Conservation (phyloP, 148 eudicot species). For the Camellia japonica region DNA sequence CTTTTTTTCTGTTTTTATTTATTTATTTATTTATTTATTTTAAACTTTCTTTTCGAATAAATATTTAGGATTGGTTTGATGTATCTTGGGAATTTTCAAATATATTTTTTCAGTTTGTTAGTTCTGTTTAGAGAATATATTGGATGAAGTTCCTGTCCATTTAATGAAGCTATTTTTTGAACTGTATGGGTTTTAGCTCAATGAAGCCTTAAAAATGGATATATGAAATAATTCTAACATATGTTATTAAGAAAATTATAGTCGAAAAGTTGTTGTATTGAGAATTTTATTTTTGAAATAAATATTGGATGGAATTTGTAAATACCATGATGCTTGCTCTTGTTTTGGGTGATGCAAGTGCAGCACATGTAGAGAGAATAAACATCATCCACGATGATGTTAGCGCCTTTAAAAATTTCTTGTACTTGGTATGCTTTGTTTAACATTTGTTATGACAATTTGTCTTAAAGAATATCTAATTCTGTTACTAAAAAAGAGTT, state of each 20-base stretch:
- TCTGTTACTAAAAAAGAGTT: neutral
- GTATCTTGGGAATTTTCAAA: too few relatives aligned
- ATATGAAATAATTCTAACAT: neutral
- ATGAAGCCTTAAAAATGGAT: neutral
- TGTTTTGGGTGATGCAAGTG: neutral
- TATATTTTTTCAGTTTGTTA: neutral
- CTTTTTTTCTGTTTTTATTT: too few relatives aligned
- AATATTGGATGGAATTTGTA: neutral
- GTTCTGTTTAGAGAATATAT: neutral
- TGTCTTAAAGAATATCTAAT: neutral
- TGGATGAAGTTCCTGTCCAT: neutral
- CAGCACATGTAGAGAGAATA: neutral
- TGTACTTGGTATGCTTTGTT: slow-evolving; percentile 7
- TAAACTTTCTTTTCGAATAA: neutral
- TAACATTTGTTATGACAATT: neutral
- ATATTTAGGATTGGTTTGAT: neutral
- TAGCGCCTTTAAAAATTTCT: neutral
- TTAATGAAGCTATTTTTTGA: neutral
- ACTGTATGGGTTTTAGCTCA: neutral
- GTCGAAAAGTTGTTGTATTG: neutral
- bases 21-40: too few relatives aligned
- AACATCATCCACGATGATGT: neutral
- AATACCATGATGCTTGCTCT: neutral
- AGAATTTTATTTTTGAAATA: neutral
- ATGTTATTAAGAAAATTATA: neutral